Percentiles rank a stretch among this genome's conserved stretches.
Conservation (phyloP, 2,329 filamentous ascomycete species). For the Periconia macrospinosa region DNA sequence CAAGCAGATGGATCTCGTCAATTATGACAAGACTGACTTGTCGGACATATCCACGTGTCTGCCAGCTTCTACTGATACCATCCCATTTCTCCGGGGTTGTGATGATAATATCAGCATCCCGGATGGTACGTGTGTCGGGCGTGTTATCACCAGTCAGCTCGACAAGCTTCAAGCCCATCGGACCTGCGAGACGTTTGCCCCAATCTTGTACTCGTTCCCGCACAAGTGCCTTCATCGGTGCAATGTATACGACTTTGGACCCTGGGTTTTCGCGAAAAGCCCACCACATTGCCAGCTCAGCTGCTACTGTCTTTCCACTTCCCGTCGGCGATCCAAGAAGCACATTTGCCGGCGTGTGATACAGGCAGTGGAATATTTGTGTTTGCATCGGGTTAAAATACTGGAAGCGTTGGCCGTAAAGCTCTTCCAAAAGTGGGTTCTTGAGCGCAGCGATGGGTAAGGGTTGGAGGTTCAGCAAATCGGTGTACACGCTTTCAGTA, state of each 20-base stretch:
- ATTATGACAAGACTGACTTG: constrained; percentile 97
- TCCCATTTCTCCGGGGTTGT: constrained; percentile 99
- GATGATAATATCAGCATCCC: constrained; percentile 95
- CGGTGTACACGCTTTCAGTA: constrained; percentile 95
- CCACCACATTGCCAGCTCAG: constrained; percentile 99
- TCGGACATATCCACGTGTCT: constrained; percentile 92
- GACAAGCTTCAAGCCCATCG: constrained; percentile 86
- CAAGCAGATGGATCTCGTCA: constrained; percentile 96
- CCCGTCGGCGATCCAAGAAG: constrained; percentile 94
- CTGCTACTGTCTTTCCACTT: constrained; percentile 95
- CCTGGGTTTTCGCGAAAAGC: constrained; percentile 92
- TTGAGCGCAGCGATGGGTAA: constrained; percentile 84
- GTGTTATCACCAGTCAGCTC: constrained; percentile 98
- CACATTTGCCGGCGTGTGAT: constrained; percentile 89
- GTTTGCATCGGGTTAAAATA: constrained; percentile 99
- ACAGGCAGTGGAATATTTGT: constrained; percentile 95
- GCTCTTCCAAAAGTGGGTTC: constrained; percentile 81
- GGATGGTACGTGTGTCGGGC: constrained; percentile 91
- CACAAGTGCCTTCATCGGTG: constrained; percentile 98
- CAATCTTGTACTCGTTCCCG: constrained; percentile 96
- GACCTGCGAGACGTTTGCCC: constrained; percentile 76
- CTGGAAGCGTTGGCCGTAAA: constrained; percentile 86
- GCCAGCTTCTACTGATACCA: constrained; percentile 98
- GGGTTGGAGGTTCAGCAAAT: constrained; percentile 88
- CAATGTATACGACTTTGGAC: constrained; percentile 98